Conservation (phyloP, 768 basidiomycete genomes). For the Gelatoporia subvermispora region DNA sequence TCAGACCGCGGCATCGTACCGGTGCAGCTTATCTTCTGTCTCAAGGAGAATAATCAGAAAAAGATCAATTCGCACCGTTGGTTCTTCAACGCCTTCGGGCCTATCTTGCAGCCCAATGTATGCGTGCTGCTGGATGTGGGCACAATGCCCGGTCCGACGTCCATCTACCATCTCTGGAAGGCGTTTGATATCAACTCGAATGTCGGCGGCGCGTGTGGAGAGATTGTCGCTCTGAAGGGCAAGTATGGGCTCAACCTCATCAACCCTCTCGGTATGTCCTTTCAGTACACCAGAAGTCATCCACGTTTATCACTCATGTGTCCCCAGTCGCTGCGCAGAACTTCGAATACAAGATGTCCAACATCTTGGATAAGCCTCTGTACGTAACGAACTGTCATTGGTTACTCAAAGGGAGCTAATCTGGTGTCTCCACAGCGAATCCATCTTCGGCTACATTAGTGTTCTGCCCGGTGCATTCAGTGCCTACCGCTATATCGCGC, state of each 20-base stretch:
- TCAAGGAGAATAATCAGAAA: slow-evolving; percentile 91
- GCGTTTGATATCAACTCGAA: slow-evolving; percentile 90
- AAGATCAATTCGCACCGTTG: slow-evolving; percentile 94
- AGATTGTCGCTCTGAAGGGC: slow-evolving; percentile 90
- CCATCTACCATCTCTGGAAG: slow-evolving; percentile 92
- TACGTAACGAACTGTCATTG: slow-evolving; percentile 19
- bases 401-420: background rate
- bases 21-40: slow-evolving; percentile 88
- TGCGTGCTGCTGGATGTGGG: slow-evolving; percentile 90
- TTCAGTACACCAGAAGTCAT: background rate
- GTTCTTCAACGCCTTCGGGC: slow-evolving; percentile 91
- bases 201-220: slow-evolving; percentile 92
- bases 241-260: slow-evolving; percentile 73
- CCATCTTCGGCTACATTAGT: slow-evolving; percentile 90
- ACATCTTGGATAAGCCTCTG: slow-evolving; percentile 89
- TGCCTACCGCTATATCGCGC: slow-evolving; percentile 85
- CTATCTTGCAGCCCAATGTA: slow-evolving; percentile 83
- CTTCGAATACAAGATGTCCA: slow-evolving; percentile 92
- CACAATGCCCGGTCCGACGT: slow-evolving; percentile 80
- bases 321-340: slow-evolving; percentile 80
- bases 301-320: background rate
- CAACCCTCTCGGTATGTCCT: slow-evolving; percentile 55
- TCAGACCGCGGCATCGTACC: slow-evolving; percentile 79
- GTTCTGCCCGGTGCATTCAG: slow-evolving; percentile 92
- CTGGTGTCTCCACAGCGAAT: slow-evolving; percentile 42